These are phyloP conservation scores for Rhododendron williamsianum DNA, from an alignment of 148 eudicot genomes.

Conservation along the genomic window DNA sequence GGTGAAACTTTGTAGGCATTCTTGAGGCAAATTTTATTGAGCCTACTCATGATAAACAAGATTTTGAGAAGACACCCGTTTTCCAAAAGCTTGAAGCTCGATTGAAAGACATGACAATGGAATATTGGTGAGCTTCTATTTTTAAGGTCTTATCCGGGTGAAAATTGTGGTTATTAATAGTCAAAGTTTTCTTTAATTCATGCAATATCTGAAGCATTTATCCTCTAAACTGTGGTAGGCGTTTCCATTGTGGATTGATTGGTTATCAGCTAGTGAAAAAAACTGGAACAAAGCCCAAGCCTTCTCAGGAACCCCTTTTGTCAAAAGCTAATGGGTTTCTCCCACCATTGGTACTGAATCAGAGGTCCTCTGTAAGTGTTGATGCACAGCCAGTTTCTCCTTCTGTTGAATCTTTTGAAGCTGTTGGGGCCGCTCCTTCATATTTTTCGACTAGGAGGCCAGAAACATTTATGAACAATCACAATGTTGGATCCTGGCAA, in stretches of 20 bases:
- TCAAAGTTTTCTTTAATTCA: not conserved
- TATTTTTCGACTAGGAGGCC: not conserved
- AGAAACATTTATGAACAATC: slow-evolving; percentile 5
- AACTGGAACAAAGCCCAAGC: slow-evolving; percentile 11
- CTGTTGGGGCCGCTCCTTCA: not conserved
- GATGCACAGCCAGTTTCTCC: not conserved
- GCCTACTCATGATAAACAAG: slow-evolving; percentile 62
- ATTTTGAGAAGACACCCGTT: slow-evolving; percentile 60
- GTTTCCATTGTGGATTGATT: slow-evolving; percentile 48
- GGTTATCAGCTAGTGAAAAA: slow-evolving; percentile 39
- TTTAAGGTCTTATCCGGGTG: not conserved
- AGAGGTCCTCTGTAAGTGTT: not conserved
- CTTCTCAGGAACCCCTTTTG: slow-evolving; percentile 14
- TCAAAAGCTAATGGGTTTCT: slow-evolving; percentile 5
- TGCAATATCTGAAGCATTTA: not conserved
- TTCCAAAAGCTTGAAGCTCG: slow-evolving; percentile 61
- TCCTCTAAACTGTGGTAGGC: slow-evolving; percentile 28
- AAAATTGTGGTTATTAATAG: not conserved
- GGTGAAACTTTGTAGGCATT: slow-evolving; percentile 28
- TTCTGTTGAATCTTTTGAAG: not conserved
- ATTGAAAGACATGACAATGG: slow-evolving; percentile 54
- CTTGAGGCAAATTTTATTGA: slow-evolving; percentile 56
- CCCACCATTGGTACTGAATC: not conserved
- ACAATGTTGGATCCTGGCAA: slow-evolving; percentile 14
- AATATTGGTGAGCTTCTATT: slow-evolving; percentile 47